Evolutionary conservation across 2,329 filamentous ascomycete genomes (phyloP), one percentile per base, ranked within the genome.

Genomic region (Nannizziopsis arthrosporioides): DNA sequence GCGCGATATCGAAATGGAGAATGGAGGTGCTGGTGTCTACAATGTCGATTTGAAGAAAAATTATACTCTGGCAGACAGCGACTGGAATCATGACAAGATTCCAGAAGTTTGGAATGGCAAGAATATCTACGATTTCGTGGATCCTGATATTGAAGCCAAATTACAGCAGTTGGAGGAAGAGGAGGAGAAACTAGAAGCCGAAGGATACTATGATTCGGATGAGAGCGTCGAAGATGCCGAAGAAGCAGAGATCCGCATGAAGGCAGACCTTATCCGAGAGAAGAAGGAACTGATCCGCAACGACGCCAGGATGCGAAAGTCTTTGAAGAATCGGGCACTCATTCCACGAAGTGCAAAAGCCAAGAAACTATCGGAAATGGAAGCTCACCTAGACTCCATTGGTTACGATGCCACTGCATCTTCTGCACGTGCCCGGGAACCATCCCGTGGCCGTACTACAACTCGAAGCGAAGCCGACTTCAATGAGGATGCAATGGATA

Each of bases 41-140:
- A 96, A 87, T 66, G 81, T 95, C 59, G 87, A 98, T 63, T 76
- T 96, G 61, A 84, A 86, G 66, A 80, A 86, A 63, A 85, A 92
- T 62, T 98, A 94, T 67, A 69, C 88, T 12, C 80, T 96, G 54
- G 86, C 84, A 54, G 80, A 95, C 63, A 79, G 84, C 37, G 87
- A 92, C 50, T 96, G 92, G 92, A 94, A 94, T 67, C 79, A 94
- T 64, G 93, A 98, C 72, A 87, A 85, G 69, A 85, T 96, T 48
- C 92, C 92, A 30, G 92, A 98, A 68, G 76, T 95, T 42, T 84
- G 89, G 67, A 82, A 96, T 62, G 92, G 92, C 67, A 89, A 90
- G 76, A 98, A 98, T 66, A 85, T 98, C 50, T 92, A 90, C 71
- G 92, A 98, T 68, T 98, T 86, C 67, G 81, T 98, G 61, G 92